Evolutionary conservation across 306 rosid species (phyloP), one percentile per base, ranked within the genome.

Genomic region (Ormosia semicastrata): DNA sequence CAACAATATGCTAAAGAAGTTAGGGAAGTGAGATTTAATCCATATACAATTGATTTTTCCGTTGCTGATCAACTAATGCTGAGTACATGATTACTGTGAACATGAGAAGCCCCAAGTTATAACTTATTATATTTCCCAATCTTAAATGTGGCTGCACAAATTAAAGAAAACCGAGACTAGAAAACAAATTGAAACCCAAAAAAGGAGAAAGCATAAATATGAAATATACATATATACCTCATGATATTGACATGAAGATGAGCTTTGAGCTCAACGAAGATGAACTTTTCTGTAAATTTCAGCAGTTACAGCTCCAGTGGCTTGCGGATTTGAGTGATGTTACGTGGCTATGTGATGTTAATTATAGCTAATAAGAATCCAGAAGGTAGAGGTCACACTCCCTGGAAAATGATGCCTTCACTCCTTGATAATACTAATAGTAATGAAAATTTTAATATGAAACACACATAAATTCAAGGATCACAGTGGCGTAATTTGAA

Each of bases 291-390:
- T n/a, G n/a, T n/a, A n/a, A n/a, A n/a, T n/a, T n/a, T n/a, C n/a
- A n/a, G n/a, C n/a, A n/a, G n/a, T n/a, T n/a, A n/a, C n/a, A n/a
- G n/a, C n/a, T n/a, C n/a, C n/a, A n/a, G n/a, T n/a, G n/a, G n/a
- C n/a, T n/a, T n/a, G n/a, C n/a, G n/a, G n/a, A n/a, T n/a, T n/a
- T n/a, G n/a, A n/a, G n/a, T n/a, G n/a, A n/a, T n/a, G 78, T 76
- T 71, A 93, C 90, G 93, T 93, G 97, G 84, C 97, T 41, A n/a
- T 67, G 9, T 47, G 3, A 32, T 13, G 81, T 81, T 40, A 60
- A 12, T 78, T 84, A 90, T 94, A 91, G 91, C 96, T 93, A 82
- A 83, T 89, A 56, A 79, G 85, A 87, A 81, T 71, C 85, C 88
- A 77, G 76, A 73, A 88, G 86, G 52, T 52, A 15, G 74, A 57